Evolutionary conservation across 139 green algal genomes (phyloP).

Genomic region (Bryopsis sp.): DNA sequence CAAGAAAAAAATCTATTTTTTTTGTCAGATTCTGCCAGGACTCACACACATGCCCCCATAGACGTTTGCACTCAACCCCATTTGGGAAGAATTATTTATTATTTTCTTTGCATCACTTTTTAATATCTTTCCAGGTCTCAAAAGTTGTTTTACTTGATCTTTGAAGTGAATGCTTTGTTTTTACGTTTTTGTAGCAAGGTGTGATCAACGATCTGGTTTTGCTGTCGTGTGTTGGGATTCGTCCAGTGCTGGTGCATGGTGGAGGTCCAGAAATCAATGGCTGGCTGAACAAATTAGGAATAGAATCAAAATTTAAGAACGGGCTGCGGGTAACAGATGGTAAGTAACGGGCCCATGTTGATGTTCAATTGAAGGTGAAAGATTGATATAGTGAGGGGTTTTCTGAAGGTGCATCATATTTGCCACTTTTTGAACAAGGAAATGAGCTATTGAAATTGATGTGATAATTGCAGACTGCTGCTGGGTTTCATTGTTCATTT

Average conservation of each 20-base stretch:
- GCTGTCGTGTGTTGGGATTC: constrained; percentile 84
- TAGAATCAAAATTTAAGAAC: constrained; percentile 92
- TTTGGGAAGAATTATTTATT: too few relatives aligned
- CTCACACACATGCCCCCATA: constrained; percentile 11
- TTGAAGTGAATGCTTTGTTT: neutral
- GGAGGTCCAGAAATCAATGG: constrained; percentile 98
- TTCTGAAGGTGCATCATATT: too few relatives aligned
- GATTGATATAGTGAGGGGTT: too few relatives aligned
- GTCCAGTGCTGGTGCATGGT: constrained; percentile 91
- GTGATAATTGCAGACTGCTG: too few relatives aligned
- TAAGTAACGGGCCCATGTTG: constrained; percentile 20
- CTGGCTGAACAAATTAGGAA: constrained; percentile 91
- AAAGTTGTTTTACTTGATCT: too few relatives aligned
- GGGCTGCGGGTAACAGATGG: constrained; percentile 94
- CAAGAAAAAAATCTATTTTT: too few relatives aligned
- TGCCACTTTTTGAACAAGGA: too few relatives aligned
- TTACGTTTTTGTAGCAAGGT: constrained; percentile 41
- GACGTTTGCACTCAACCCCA: too few relatives aligned
- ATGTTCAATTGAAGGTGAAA: neutral
- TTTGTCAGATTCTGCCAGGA: neutral
- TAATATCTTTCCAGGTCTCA: too few relatives aligned
- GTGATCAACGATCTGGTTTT: constrained; percentile 95
- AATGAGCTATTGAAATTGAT: too few relatives aligned
- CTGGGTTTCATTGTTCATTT: too few relatives aligned
- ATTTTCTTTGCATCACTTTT: too few relatives aligned